phyloP scores from a whole-genome alignment of 345 rosid genomes.

The Citrus australasica region DNA sequence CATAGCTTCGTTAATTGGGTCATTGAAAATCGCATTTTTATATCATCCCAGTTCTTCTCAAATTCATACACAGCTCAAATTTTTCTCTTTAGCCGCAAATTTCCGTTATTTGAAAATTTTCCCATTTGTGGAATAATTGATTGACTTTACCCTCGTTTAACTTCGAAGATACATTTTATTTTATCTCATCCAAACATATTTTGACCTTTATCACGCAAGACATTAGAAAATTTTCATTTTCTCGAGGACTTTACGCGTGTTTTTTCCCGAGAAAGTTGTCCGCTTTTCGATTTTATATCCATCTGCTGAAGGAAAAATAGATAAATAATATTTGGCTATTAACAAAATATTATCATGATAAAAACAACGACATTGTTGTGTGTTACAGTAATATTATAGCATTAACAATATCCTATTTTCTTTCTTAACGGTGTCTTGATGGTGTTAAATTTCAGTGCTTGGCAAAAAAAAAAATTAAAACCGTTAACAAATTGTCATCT shows the following conservation, averaged over 20 bases:
- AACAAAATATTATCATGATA: no score
- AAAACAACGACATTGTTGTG: no score
- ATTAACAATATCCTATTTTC: no score
- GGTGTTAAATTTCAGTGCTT: no score
- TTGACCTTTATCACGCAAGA: slow-evolving; percentile 21
- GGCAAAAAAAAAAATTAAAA: neutral
- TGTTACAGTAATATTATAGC: no score
- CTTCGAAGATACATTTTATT: neutral
- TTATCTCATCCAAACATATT: neutral
- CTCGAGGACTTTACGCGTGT: neutral
- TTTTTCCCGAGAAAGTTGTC: neutral
- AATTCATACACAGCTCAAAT: neutral
- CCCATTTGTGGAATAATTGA: slow-evolving; percentile 21
- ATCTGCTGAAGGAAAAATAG: neutral
- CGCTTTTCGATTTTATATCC: neutral
- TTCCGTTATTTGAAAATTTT: slow-evolving; percentile 29
- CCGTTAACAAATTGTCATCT: neutral
- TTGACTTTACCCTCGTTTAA: slow-evolving; percentile 11
- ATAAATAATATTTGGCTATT: no score
- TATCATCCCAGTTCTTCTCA: slow-evolving; percentile 8
- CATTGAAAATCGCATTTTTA: slow-evolving; percentile 9
- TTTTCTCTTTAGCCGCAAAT: slow-evolving; percentile 34
- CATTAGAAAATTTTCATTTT: slow-evolving; percentile 10
- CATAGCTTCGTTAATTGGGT: neutral
- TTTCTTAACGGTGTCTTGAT: no score